These are phyloP conservation scores for Fusarium sublunatum DNA, from an alignment of 2,329 filamentous ascomycete species.

Conservation along the genomic window DNA sequence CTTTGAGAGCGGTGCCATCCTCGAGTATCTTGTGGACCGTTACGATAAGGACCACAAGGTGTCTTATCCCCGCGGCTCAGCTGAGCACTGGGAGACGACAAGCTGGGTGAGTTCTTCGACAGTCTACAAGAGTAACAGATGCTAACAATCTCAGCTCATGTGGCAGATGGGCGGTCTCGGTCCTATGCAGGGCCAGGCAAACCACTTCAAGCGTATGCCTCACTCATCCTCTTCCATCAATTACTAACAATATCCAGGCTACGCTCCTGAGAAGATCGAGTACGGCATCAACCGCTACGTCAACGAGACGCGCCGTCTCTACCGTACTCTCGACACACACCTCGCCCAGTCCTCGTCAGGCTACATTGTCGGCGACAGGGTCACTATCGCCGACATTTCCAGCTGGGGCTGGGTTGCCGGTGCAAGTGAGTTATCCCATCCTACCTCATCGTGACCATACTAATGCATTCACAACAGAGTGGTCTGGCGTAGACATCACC, in stretches of 20 bases:
- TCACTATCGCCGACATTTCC: constrained; percentile 82
- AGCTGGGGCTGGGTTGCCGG: constrained; percentile 81
- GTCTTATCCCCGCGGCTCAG: constrained; percentile 76
- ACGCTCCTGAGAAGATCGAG: constrained; percentile 83
- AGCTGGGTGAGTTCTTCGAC: constrained; percentile 73
- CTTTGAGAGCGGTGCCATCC: constrained; percentile 86
- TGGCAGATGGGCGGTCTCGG: constrained; percentile 85
- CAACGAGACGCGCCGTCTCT: constrained; percentile 86
- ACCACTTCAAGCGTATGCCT: constrained; percentile 77
- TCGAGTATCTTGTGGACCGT: constrained; percentile 84
- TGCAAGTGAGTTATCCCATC: constrained; percentile 52
- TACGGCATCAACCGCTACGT: constrained; percentile 86
- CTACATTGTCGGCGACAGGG: constrained; percentile 74
- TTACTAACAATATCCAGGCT: constrained; percentile 56
- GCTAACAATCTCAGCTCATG: constrained; percentile 59
- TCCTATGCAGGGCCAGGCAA: constrained; percentile 84
- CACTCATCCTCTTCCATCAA: accelerated
- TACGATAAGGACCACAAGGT: constrained; percentile 88
- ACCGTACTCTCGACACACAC: constrained; percentile 79
- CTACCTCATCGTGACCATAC: not conserved
- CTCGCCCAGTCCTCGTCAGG: constrained; percentile 67
- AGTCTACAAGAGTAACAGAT: not conserved
- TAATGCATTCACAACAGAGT: constrained; percentile 44
- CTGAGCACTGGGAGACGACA: constrained; percentile 82
- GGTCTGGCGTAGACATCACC: constrained; percentile 67